Evolutionary conservation across 345 rosid species (phyloP), one percentile per base, ranked within the genome.

Genomic region (Eucalyptus tenuipes): DNA sequence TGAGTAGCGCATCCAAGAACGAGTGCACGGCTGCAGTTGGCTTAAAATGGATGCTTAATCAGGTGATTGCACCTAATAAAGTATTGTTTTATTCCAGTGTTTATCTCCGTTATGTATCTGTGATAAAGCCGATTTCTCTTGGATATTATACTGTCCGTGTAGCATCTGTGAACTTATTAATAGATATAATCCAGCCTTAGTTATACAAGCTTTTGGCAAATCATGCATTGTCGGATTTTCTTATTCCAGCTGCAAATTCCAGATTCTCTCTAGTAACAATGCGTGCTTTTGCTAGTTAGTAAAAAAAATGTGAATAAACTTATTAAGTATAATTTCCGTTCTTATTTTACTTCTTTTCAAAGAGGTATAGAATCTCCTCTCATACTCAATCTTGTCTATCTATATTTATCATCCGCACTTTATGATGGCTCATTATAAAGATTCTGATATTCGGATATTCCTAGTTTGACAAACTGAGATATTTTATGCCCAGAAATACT

Each of bases 31-130:
- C 99, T 89, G 99, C 99, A 0, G 99, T 96, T 92, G 99, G 99
- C 79, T 92, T 98, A 86, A 98, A 98, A 92, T 98, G 99, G 99
- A 98, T 98, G 99, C 99, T 98, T 91, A 98, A 98, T 94, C 99
- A 98, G 97, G 99, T 97, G 87, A 93, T 87, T 55, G 53, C 44
- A 17, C 86, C 29, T 86, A 49, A 6, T n/a, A 44, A 9, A 29
- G 42, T 31, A 27, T 52, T 33, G 42, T 13, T 7, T 85, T 85
- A 29, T 49, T 29, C 27, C 45, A 0, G 0, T 57, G 27, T 17
- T 61, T 49, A 50, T 49, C 40, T 87, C 44, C 40, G 3, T 13
- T 53, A 40, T 17, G 7, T 14, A 18, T 52, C 71, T 42, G 24
- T 86, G 40, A 14, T 7, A 59, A 17, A 16, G 80, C 80, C 6